Conservation (phyloP, 2,329 filamentous ascomycete species). For the Sarocladium kiliense region DNA sequence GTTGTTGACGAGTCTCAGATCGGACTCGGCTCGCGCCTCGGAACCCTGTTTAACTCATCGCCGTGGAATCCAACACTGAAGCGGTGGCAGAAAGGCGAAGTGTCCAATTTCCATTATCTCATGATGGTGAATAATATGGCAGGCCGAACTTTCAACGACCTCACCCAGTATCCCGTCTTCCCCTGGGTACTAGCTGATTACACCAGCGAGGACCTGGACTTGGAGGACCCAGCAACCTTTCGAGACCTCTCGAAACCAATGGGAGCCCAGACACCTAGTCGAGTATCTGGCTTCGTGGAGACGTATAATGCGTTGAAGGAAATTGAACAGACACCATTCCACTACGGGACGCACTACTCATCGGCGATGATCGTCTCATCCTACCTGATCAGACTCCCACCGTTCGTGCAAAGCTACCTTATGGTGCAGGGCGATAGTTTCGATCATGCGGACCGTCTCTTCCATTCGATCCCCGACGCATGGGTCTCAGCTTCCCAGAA, state of each 20-base stretch:
- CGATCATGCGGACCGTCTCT: constrained; percentile 91
- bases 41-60: constrained; percentile 82
- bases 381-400: constrained; percentile 89
- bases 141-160: constrained; percentile 92
- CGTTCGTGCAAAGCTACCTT: constrained; percentile 93
- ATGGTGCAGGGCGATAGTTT: constrained; percentile 93
- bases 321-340: constrained; percentile 89
- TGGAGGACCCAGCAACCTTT: constrained; percentile 79
- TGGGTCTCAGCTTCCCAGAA: constrained; percentile 87
- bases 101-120: constrained; percentile 97
- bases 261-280: constrained; percentile 76
- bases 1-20: constrained; percentile 55
- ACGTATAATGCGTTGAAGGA: constrained; percentile 85
- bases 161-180: constrained; percentile 97
- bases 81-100: constrained; percentile 88
- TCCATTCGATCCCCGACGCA: constrained; percentile 85
- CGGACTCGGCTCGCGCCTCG: constrained; percentile 79
- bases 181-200: constrained; percentile 97
- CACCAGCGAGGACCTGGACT: constrained; percentile 84
- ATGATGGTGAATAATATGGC: constrained; percentile 99
- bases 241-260: constrained; percentile 93
- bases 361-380: constrained; percentile 98
- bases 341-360: constrained; percentile 98
- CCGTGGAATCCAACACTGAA: constrained; percentile 80
- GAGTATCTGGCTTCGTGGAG: constrained; percentile 75